Conservation (phyloP, 345 rosid species). For the Hypericum androsaemum region DNA sequence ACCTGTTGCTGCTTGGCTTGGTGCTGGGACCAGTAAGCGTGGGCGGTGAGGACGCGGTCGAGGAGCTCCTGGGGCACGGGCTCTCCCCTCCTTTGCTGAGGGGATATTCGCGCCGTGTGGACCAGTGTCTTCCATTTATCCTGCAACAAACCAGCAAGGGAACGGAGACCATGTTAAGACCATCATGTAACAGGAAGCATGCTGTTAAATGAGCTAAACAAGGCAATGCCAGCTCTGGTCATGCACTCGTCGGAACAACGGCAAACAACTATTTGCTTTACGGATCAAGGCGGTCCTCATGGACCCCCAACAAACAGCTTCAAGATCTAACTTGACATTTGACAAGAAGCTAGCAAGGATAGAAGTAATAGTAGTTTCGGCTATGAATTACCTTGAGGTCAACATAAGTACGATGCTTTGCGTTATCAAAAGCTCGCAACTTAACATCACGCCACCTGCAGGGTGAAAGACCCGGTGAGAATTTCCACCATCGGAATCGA, state of each 20-base stretch:
- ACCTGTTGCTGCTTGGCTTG: constrained; percentile 15
- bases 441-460: constrained; percentile 28
- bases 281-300: no score
- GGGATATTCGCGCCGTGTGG: constrained; percentile 28
- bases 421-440: constrained; percentile 20
- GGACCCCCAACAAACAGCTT: no score
- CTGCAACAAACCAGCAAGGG: constrained; percentile 2
- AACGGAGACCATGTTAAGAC: background rate
- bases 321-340: no score
- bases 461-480: background rate
- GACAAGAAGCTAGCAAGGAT: no score
- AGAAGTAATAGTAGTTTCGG: no score
- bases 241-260: no score
- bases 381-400: constrained; percentile 22
- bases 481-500: no score
- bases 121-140: constrained; percentile 31
- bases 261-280: no score
- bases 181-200: background rate
- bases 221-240: no score
- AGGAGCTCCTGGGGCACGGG: constrained; percentile 25
- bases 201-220: no score
- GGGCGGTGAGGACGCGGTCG: constrained; percentile 23
- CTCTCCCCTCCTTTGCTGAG: constrained; percentile 31
- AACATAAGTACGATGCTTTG: constrained; percentile 25
- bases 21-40: constrained; percentile 20